Conservation (phyloP, 345 rosid genomes). For the Pistacia vera region DNA sequence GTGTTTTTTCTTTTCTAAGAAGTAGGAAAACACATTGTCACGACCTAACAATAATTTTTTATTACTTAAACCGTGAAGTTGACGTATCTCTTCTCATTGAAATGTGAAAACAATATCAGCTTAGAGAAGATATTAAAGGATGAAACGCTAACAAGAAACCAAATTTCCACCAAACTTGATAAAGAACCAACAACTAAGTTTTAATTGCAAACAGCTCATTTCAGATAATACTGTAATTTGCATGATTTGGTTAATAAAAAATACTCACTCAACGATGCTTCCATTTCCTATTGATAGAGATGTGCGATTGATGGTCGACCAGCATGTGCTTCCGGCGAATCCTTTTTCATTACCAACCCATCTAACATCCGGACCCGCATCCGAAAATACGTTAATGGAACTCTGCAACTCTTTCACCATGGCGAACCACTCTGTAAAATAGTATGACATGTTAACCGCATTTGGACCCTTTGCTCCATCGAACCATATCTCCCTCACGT, state of each 20-base stretch:
- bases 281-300: conserved; percentile 62
- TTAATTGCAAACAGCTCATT: background rate
- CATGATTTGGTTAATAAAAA: background rate
- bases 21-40: too few relatives aligned
- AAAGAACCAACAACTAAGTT: background rate
- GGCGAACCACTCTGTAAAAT: conserved; percentile 70
- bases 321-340: conserved; percentile 56
- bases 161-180: background rate
- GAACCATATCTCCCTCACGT: conserved; percentile 73
- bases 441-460: conserved; percentile 63
- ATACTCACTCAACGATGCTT: conserved; percentile 51
- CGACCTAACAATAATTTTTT: too few relatives aligned
- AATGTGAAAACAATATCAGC: background rate
- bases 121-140: background rate
- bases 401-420: conserved; percentile 78
- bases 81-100: background rate
- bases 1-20: too few relatives aligned
- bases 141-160: background rate
- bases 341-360: conserved; percentile 77
- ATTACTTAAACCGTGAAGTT: background rate
- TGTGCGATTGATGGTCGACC: conserved; percentile 73
- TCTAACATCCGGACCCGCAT: conserved; percentile 74
- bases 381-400: conserved; percentile 71
- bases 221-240: background rate
- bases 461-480: conserved; percentile 70